Evolutionary conservation across 2,329 filamentous ascomycete species (phyloP), one percentile per base, ranked within the genome.

Genomic region (Diaporthe capsici): DNA sequence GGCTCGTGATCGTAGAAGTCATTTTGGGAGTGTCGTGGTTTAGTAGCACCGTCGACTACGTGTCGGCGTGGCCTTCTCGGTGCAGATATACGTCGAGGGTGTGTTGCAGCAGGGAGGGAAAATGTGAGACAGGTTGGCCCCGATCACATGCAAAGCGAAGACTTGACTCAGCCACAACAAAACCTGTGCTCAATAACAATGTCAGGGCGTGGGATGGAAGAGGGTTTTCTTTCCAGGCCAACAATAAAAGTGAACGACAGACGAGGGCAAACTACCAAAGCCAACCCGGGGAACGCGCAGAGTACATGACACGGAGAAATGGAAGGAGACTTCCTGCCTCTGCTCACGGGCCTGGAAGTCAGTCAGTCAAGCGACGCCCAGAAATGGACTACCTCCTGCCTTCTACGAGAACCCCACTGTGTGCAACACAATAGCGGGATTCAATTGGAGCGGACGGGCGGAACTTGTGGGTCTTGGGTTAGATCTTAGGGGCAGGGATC

Each of bases 1-100:
- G 89, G 68, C 86, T 82, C 72, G 82, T 77, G 77, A 90, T 79
- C 10, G 81, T 76, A 49, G 80, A 67, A 15, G 79, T 72, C 81
- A 83, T 83, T 10, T n/a, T 81, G 77, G 51, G 25, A 25, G 28
- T 31, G 25, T 57, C 31, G 28, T 51, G 22, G 42, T 44, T 4
- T 25, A n/a, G 51, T 7, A 51, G 31, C 25, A 31, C 6, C n/a
- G 31, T 63, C 49, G 10, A 25, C 47, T 37, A 9, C 20, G 39
- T 37, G 12, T 28, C 17, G 75, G 49, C 37, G 63, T 39, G n/a
- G 28, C 15, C 34, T 25, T 61, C 12, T 28, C 12, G 6, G 39
- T 34, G 7, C 42, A 31, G 17, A 55, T 60, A 31, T 39, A 47
- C 6, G 17, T 37, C 15, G 39, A 31, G 22, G 25, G 55, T 22